Evolutionary conservation across 1,139 yeast genomes (phyloP).

Genomic region (Pichia norvegensis): DNA sequence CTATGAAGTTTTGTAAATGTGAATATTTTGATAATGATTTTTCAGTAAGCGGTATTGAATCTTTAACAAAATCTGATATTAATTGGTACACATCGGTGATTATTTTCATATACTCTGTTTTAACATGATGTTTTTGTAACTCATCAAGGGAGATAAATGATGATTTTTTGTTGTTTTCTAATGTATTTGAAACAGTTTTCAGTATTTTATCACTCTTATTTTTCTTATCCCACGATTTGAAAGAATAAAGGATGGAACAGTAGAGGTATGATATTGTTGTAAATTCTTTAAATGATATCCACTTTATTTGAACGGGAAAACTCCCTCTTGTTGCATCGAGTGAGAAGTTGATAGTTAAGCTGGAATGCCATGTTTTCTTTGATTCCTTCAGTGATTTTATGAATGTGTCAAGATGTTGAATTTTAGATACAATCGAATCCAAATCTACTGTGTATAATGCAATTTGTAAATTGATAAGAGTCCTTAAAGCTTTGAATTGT

Average conservation of each 20-base stretch:
- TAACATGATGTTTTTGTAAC: slow-evolving; percentile 21
- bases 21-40: slow-evolving; percentile 14
- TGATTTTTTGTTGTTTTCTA: not conserved
- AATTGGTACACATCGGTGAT: slow-evolving; percentile 31
- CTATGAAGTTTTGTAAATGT: slow-evolving; percentile 30
- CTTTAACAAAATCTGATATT: slow-evolving; percentile 31
- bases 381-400: slow-evolving; percentile 18
- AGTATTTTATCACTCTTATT: slow-evolving; percentile 32
- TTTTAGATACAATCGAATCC: slow-evolving; percentile 22
- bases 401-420: slow-evolving; percentile 27
- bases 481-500: slow-evolving; percentile 31
- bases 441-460: slow-evolving; percentile 28
- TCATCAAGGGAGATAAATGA: slow-evolving; percentile 2
- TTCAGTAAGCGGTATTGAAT: slow-evolving; percentile 16
- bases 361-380: slow-evolving; percentile 18
- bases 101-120: slow-evolving; percentile 27
- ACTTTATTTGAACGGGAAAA: slow-evolving; percentile 25
- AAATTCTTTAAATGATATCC: slow-evolving; percentile 40
- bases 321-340: not conserved
- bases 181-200: slow-evolving; percentile 8
- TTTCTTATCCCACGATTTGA: slow-evolving; percentile 31
- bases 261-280: slow-evolving; percentile 33
- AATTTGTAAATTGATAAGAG: slow-evolving; percentile 25
- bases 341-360: slow-evolving; percentile 28
- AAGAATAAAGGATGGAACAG: slow-evolving; percentile 22